These are phyloP conservation scores for Diaporthe longicolla DNA, from an alignment of 2,329 filamentous ascomycete species.

Conservation along the genomic window DNA sequence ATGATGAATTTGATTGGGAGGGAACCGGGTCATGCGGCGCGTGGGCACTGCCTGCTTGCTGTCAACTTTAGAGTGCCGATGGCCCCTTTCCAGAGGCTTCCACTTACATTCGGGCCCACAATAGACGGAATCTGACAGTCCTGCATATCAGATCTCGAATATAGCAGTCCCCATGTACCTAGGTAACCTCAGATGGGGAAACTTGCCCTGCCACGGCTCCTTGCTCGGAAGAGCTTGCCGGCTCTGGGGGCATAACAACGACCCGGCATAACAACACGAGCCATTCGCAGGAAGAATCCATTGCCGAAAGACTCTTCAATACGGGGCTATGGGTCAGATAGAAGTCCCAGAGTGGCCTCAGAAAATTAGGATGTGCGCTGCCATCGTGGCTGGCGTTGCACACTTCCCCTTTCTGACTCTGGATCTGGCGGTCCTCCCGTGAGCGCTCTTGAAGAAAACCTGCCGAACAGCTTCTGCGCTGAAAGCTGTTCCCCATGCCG, in stretches of 20 bases:
- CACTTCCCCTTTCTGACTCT: not conserved
- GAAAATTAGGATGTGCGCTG: conserved; percentile 16
- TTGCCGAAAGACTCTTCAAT: not conserved
- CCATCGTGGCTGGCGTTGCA: conserved; percentile 5
- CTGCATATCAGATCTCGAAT: conserved; percentile 28
- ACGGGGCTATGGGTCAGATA: not conserved
- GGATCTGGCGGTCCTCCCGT: not conserved
- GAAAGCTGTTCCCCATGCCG: too few species aligned
- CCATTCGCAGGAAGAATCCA: not conserved
- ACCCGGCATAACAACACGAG: not conserved
- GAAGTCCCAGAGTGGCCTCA: not conserved
- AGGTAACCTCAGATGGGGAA: not conserved
- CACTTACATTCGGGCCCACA: conserved; percentile 2
- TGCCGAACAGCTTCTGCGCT: not conserved
- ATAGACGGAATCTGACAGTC: conserved; percentile 25
- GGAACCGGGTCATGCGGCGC: conserved; percentile 8
- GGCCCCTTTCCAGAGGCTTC: conserved; percentile 6
- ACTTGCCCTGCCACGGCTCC: conserved; percentile 4
- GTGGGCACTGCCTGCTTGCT: not conserved
- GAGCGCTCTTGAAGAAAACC: not conserved
- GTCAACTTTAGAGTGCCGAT: not conserved
- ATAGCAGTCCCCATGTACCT: conserved; percentile 10
- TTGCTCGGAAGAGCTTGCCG: not conserved
- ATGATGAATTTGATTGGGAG: conserved; percentile 3
- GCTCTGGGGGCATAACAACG: not conserved